Percentiles rank a stretch among this genome's conserved stretches.
Conservation (phyloP, 2,329 filamentous ascomycete species). For the Xylariaceae sp. region DNA sequence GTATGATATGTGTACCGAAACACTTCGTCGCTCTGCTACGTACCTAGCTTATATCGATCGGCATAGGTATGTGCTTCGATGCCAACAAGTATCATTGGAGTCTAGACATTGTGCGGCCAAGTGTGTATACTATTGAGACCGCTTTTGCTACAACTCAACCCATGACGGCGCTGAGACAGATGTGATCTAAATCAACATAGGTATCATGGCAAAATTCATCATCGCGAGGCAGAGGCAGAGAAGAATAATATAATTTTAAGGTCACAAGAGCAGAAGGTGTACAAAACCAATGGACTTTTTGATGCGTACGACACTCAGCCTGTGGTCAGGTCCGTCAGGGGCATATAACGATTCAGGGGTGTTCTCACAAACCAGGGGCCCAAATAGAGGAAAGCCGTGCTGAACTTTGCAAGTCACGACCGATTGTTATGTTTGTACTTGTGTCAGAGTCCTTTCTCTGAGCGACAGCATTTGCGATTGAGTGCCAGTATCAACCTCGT, state of each 20-base stretch:
- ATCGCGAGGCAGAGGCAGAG: no score
- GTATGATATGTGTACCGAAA: constrained; percentile 15
- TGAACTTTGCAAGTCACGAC: no score
- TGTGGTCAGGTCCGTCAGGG: no score
- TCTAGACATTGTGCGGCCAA: not conserved
- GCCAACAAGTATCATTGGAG: not conserved
- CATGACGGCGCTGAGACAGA: not conserved
- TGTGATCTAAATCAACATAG: not conserved
- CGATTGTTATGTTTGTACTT: not conserved
- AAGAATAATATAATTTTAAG: no score
- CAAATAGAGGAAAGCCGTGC: no score
- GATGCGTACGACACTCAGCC: no score
- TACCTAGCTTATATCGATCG: not conserved
- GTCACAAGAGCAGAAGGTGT: no score
- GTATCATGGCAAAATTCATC: no score
- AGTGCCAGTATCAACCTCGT: not conserved
- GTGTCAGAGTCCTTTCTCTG: not conserved
- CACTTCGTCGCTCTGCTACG: constrained; percentile 10
- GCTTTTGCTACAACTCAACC: not conserved
- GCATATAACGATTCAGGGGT: no score
- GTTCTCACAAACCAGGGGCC: no score
- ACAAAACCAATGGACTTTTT: no score
- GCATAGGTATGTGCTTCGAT: not conserved
- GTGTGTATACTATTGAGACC: not conserved
- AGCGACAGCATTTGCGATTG: not conserved